phyloP scores from a whole-genome alignment of 1,284 basidiomycete species.

The Paramarasmius palmivorus region DNA sequence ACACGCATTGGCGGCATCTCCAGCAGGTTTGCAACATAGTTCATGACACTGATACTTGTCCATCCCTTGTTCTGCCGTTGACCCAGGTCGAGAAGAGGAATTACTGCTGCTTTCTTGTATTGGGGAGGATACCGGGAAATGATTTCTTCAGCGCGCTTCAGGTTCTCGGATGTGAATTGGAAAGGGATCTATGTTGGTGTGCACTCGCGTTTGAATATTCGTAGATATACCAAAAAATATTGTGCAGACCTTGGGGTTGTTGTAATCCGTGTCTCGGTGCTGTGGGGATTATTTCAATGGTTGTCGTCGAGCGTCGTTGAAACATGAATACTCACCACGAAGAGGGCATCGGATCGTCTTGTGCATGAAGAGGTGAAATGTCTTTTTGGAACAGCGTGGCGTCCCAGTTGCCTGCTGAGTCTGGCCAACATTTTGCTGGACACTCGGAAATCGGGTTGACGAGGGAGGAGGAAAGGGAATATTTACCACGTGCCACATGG shows the following conservation, averaged over 20 bases:
- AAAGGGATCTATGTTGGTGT: slow-evolving; percentile 75
- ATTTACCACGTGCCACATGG: no score
- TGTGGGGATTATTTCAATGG: slow-evolving; percentile 28
- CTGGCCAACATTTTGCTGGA: slow-evolving; percentile 10
- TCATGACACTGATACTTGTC: slow-evolving; percentile 99
- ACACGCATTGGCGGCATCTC: slow-evolving; percentile 99
- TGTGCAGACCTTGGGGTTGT: slow-evolving; percentile 76
- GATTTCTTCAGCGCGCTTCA: slow-evolving; percentile 86
- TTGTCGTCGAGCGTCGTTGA: neutral
- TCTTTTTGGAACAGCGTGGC: slow-evolving; percentile 6
- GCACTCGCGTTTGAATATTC: neutral
- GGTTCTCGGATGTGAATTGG: slow-evolving; percentile 80
- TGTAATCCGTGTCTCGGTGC: slow-evolving; percentile 94
- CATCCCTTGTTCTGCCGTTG: slow-evolving; percentile 98
- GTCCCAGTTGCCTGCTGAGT: slow-evolving; percentile 8
- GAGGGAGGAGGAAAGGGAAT: no score
- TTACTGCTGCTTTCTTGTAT: slow-evolving; percentile 97
- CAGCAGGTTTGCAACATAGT: slow-evolving; percentile 90
- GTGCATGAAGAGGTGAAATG: slow-evolving; percentile 23
- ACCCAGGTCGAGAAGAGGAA: slow-evolving; percentile 94
- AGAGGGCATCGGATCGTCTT: slow-evolving; percentile 51
- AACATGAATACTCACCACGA: slow-evolving; percentile 43
- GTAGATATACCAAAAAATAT: neutral
- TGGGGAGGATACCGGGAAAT: slow-evolving; percentile 93
- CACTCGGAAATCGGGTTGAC: no score